A percentile compares a stretch with the other conserved stretches of the same genome.
Conservation (phyloP, 192 early-diverging fungal species). For the Coemansia sp. region DNA sequence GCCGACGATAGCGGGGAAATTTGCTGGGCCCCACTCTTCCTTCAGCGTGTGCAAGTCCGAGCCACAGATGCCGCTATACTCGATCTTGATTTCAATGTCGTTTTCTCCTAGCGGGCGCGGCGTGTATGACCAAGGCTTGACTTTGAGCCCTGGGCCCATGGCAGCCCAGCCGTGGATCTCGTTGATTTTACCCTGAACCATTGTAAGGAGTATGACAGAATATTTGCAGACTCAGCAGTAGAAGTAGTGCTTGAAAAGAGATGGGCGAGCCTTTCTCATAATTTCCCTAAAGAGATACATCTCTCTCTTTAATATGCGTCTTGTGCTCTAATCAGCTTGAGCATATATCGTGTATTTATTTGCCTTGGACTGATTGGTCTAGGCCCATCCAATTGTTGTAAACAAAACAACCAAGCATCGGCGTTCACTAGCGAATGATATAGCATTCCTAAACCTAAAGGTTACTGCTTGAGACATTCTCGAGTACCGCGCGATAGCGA, state of each 20-base stretch:
- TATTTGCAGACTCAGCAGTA: neutral
- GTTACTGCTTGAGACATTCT: constrained; percentile 5
- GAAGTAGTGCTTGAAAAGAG: neutral
- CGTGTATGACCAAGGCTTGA: constrained; percentile 54
- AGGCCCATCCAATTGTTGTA: neutral
- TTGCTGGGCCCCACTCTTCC: constrained; percentile 57
- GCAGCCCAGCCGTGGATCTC: constrained; percentile 51
- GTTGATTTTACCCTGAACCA: constrained; percentile 30
- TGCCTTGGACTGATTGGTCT: neutral
- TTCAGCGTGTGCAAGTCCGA: constrained; percentile 72
- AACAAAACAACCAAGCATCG: neutral
- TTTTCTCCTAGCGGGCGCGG: constrained; percentile 59
- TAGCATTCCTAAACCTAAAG: neutral
- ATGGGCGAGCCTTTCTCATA: neutral
- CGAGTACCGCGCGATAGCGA: constrained; percentile 70
- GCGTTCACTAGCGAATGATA: neutral
- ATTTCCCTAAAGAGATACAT: too few relatives aligned
- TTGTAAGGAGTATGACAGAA: neutral
- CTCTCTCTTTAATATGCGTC: too few relatives aligned
- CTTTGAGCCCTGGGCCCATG: constrained; percentile 21
- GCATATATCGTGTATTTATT: neutral
- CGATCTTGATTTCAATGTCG: constrained; percentile 72
- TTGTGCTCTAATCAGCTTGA: too few relatives aligned
- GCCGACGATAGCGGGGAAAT: constrained; percentile 56
- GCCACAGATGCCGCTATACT: constrained; percentile 75